Base-by-base conservation (phyloP, 352 stramenopile genomes). In the Globisporangium parvum region DNA sequence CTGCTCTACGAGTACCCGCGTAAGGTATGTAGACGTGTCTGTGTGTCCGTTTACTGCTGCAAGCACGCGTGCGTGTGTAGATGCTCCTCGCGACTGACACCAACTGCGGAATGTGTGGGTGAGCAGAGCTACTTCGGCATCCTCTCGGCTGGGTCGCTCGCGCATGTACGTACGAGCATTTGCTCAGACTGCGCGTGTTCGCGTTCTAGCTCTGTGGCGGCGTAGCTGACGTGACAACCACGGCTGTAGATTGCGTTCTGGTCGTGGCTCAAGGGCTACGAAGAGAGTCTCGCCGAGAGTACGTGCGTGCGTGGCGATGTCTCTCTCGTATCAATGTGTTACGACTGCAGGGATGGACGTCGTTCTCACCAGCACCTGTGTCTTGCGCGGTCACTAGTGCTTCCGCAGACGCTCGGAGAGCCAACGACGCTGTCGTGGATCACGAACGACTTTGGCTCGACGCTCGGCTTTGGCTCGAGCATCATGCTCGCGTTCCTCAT, bases 211-310 rank as follows among this genome's bases (percentile, higher is more conserved):
- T n/a, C n/a, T n/a, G n/a, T n/a, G n/a, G n/a, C n/a, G n/a, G 10
- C 41, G 17, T 47, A 18, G 20, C 20, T 47, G n/a, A 15, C 47
- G 40, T 28, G 44, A 26, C 21, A 6, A 49, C 24, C 21, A 44
- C 53, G 35, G 31, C 11, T 59, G 40, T 60, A 94, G 79, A 90
- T 94, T 58, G 81, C 84, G 23, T 94, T 94, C 52, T 94, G 84
- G 84, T 92, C 81, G 26, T 94, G 84, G 84, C 69, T 92, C 51
- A 94, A 94, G 58, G 84, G 84, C n/a, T 91, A 91, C 56, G 80
- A 92, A 63, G 75, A 88, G 59, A 90, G 81, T 68, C 70, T 92
- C 1, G 66, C 87, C 11, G 81, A 92, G 67, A 88, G 81, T 92
- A 61, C 48, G 48, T 53, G 6, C 37, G 5, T 37, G 31, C 12